These are phyloP conservation scores for Emericellopsis atlantica DNA, from an alignment of 2,329 filamentous ascomycete genomes.

Conservation along the genomic window DNA sequence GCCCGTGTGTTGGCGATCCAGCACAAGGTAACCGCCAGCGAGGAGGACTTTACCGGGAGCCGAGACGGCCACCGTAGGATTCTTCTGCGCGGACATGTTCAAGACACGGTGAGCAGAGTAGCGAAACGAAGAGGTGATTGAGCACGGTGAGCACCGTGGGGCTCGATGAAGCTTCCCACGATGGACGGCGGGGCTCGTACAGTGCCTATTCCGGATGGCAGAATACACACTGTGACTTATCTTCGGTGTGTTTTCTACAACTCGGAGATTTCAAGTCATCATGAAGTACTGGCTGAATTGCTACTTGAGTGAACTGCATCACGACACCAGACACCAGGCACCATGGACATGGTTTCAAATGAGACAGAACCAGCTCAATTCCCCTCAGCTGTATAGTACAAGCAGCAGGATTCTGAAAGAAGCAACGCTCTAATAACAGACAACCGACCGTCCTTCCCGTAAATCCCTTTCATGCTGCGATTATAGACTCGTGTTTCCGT, in stretches of 20 bases:
- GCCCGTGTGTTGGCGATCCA: slow-evolving; percentile 77
- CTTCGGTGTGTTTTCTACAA: no score
- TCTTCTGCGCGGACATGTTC: not conserved
- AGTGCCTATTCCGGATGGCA: not conserved
- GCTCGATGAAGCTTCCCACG: not conserved
- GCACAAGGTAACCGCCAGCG: slow-evolving; percentile 86
- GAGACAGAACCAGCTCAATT: not conserved
- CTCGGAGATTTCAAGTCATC: no score
- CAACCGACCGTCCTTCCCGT: not conserved
- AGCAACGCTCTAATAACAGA: not conserved
- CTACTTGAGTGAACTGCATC: no score
- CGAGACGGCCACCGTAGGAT: slow-evolving; percentile 51
- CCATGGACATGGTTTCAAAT: not conserved
- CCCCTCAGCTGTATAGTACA: not conserved
- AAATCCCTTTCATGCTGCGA: slow-evolving; percentile 1
- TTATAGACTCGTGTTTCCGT: no score
- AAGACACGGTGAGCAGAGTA: not conserved
- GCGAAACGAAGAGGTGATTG: not conserved
- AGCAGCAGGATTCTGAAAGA: slow-evolving; percentile 3
- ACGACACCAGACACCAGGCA: no score
- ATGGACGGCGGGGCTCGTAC: not conserved
- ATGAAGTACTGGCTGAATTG: no score
- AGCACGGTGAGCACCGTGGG: not conserved
- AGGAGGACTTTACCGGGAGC: slow-evolving; percentile 94
- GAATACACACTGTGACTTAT: no score